A percentile compares a stretch with the other conserved stretches of the same genome.
Conservation (phyloP, 1,284 basidiomycete species). For the Mycena citricolor region DNA sequence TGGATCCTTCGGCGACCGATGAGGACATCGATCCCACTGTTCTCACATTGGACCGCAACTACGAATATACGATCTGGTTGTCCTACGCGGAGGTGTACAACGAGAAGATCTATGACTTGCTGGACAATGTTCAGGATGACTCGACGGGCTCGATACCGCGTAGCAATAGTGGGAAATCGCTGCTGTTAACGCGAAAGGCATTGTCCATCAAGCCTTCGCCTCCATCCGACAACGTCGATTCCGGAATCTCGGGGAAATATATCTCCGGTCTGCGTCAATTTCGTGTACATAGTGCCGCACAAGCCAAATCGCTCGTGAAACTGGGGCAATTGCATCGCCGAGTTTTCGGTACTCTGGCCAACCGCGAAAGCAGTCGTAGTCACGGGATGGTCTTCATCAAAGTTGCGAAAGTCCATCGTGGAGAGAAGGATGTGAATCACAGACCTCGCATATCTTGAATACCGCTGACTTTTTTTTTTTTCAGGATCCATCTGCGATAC, state of each 20-base stretch:
- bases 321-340: slow-evolving; percentile 90
- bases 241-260: slow-evolving; percentile 78
- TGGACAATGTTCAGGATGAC: slow-evolving; percentile 55
- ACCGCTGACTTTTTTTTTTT: slow-evolving; percentile 21
- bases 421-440: slow-evolving; percentile 72
- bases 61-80: slow-evolving; percentile 92
- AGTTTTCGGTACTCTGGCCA: slow-evolving; percentile 96
- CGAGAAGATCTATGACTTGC: slow-evolving; percentile 89
- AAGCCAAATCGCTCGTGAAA: slow-evolving; percentile 71
- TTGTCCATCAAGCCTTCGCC: slow-evolving; percentile 79
- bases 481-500: slow-evolving; percentile 74
- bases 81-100: slow-evolving; percentile 99
- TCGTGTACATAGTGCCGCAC: slow-evolving; percentile 71
- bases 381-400: slow-evolving; percentile 96
- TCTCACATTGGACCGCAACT: slow-evolving; percentile 83
- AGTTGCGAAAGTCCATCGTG: slow-evolving; percentile 84
- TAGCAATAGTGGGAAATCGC: slow-evolving; percentile 34
- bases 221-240: slow-evolving; percentile 50
- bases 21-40: slow-evolving; percentile 63
- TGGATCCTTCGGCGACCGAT: slow-evolving; percentile 38
- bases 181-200: slow-evolving; percentile 78
- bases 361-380: slow-evolving; percentile 87
- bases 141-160: slow-evolving; percentile 32
- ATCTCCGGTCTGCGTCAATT: slow-evolving; percentile 88
- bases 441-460: slow-evolving; percentile 27